Evolutionary conservation across 164 flowering plant genomes (phyloP), one percentile per base, ranked within the genome.

Genomic region (Pachysandra terminalis): DNA sequence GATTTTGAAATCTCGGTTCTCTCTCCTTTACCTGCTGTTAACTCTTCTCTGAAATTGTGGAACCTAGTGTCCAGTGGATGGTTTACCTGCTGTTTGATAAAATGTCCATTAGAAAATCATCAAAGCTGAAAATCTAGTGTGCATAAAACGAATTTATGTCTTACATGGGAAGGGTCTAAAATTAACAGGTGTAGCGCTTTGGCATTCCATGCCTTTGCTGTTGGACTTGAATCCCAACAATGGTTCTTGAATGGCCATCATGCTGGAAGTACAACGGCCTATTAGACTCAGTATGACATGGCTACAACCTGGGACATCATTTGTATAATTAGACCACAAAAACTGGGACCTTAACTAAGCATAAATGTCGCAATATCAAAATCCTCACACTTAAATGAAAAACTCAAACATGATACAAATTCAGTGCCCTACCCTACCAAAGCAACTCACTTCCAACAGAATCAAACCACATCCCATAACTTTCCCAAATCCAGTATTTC

Each of bases 231-330:
- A 93, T 84, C 57, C 98, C 98, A 53, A 93, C 80, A 66, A 93
- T 90, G 51, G 96, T 93, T 80, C 97, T 83, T 62, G 98, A 91
- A 72, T 91, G 98, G 48, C 98, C 98, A 70, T 87, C 81, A 75
- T 93, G 97, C 75, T 91, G 97, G 71, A 93, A 93, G 76, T 89
- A 93, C 81, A 93, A 82, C 41, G 96, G 97, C 84, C 96, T 93
- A n/a, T n/a, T n/a, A n/a, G n/a, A n/a, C n/a, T n/a, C n/a, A n/a
- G n/a, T n/a, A n/a, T n/a, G n/a, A n/a, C n/a, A n/a, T n/a, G n/a
- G n/a, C n/a, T n/a, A n/a, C n/a, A n/a, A 10, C 45, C 7, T 40
- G 45, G 45, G 45, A 40, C 5, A 40, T 40, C 10, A 40, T 40
- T 40, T 40, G 45, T 5, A 40, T 5, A 40, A 40, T 40, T 40